Evolutionary conservation across 2,329 filamentous ascomycete species (phyloP).

Genomic region (Annulohypoxylon truncatum): DNA sequence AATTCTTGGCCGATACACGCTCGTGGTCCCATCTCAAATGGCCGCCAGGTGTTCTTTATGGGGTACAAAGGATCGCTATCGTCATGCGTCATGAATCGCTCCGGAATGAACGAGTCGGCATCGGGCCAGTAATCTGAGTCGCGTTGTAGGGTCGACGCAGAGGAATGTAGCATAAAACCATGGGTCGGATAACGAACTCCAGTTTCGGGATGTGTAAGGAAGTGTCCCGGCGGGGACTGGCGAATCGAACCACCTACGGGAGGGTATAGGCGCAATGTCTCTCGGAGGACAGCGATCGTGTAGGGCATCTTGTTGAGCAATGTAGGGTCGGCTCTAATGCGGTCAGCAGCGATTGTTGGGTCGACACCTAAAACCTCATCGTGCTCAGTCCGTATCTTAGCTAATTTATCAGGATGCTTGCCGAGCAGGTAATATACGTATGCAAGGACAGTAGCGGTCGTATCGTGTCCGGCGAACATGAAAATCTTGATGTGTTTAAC

Average conservation of each 20-base stretch:
- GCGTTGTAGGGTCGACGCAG: slow-evolving; percentile 47
- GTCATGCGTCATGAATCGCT: slow-evolving; percentile 54
- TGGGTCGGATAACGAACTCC: slow-evolving; percentile 56
- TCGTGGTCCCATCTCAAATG: slow-evolving; percentile 64
- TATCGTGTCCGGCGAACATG: slow-evolving; percentile 51
- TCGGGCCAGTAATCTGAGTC: slow-evolving; percentile 54
- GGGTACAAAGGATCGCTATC: slow-evolving; percentile 51
- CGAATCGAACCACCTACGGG: slow-evolving; percentile 58
- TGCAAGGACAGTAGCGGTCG: slow-evolving; percentile 47
- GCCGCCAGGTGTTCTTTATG: slow-evolving; percentile 60
- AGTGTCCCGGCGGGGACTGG: slow-evolving; percentile 49
- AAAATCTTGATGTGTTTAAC: slow-evolving; percentile 49
- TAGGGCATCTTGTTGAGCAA: slow-evolving; percentile 64
- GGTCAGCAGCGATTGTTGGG: slow-evolving; percentile 50
- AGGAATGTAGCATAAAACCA: slow-evolving; percentile 47
- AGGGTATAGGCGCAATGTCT: slow-evolving; percentile 64
- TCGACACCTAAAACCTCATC: slow-evolving; percentile 60
- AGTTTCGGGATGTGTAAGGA: slow-evolving; percentile 56
- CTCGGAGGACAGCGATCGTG: slow-evolving; percentile 64
- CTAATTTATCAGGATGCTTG: slow-evolving; percentile 41
- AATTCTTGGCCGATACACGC: slow-evolving; percentile 69
- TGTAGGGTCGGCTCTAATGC: slow-evolving; percentile 56
- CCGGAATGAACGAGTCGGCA: slow-evolving; percentile 55
- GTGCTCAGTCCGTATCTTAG: slow-evolving; percentile 47
- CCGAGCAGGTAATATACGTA: slow-evolving; percentile 43